These are phyloP conservation scores for Ogataea ganodermae DNA, from an alignment of 805 yeast genomes.

Conservation along the genomic window DNA sequence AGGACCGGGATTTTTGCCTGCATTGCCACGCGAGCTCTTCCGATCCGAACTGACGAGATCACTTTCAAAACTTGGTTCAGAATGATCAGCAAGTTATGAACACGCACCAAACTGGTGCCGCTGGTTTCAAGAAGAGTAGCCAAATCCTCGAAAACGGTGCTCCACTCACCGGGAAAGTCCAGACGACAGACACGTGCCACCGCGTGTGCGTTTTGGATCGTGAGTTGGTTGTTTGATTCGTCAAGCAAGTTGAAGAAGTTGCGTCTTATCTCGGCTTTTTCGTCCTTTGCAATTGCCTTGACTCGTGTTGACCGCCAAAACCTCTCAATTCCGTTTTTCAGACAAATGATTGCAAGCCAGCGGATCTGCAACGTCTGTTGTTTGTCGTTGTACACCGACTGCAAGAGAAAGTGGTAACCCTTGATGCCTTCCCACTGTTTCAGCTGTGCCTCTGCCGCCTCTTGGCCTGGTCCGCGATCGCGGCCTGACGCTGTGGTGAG, in stretches of 20 bases:
- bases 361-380: constrained; percentile 64
- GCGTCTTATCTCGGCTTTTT: constrained; percentile 62
- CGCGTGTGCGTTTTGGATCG: constrained; percentile 84
- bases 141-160: constrained; percentile 68
- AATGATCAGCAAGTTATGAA: constrained; percentile 65
- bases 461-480: constrained; percentile 53
- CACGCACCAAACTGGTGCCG: constrained; percentile 49
- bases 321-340: constrained; percentile 84
- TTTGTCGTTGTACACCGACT: constrained; percentile 59
- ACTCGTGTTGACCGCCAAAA: constrained; percentile 77
- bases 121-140: constrained; percentile 47
- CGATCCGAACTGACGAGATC: constrained; percentile 75
- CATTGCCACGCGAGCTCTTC: constrained; percentile 76
- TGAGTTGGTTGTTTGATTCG: constrained; percentile 73
- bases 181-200: constrained; percentile 74
- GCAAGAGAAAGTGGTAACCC: constrained; percentile 35
- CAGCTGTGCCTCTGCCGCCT: constrained; percentile 67
- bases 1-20: constrained; percentile 69
- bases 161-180: constrained; percentile 91
- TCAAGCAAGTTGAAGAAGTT: constrained; percentile 57
- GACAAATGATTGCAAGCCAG: constrained; percentile 85
- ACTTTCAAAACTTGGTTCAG: constrained; percentile 78
- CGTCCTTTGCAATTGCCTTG: constrained; percentile 58
- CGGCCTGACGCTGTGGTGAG: constrained; percentile 53
- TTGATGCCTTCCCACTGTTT: constrained; percentile 66